Evolutionary conservation across 1,284 basidiomycete genomes (phyloP).

Genomic region (Termitomyces sp.): DNA sequence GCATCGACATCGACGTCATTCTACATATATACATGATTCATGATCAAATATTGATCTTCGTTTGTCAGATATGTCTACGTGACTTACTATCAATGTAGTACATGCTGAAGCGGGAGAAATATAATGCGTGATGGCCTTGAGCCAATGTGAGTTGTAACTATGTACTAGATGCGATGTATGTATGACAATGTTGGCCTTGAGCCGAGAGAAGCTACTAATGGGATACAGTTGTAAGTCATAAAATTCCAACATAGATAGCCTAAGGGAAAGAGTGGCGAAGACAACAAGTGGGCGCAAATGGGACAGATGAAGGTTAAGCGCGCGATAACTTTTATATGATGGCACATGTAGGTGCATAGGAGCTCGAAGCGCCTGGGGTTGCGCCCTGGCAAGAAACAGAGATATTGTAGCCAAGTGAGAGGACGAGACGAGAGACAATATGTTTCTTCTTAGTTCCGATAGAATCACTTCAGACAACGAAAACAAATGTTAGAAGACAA

Average conservation of each 20-base stretch:
- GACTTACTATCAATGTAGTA: not conserved
- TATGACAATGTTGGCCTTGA: conserved; percentile 23
- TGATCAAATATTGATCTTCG: not conserved
- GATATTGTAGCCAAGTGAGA: not conserved
- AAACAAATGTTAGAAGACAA: conserved; percentile 9
- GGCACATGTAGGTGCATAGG: not conserved
- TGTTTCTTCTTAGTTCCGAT: not conserved
- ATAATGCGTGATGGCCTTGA: conserved; percentile 15
- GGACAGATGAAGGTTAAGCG: conserved; percentile 3
- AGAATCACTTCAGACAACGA: conserved; percentile 6
- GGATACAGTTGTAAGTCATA: conserved; percentile 21
- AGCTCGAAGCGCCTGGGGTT: conserved; percentile 3
- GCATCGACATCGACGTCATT: not conserved
- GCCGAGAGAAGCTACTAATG: conserved; percentile 20
- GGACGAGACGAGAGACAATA: not conserved
- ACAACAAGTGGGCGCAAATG: conserved; percentile 7
- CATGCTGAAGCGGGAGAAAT: conserved; percentile 2
- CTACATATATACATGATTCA: not conserved
- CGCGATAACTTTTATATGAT: conserved; percentile 2
- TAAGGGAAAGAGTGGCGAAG: conserved; percentile 11
- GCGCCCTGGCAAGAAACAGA: conserved; percentile 7
- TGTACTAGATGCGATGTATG: conserved; percentile 12
- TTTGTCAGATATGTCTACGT: not conserved
- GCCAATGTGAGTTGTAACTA: conserved; percentile 18
- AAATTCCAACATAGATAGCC: conserved; percentile 27